phyloP scores from a whole-genome alignment of 257 asterid genomes.

The Asclepias syriaca region DNA sequence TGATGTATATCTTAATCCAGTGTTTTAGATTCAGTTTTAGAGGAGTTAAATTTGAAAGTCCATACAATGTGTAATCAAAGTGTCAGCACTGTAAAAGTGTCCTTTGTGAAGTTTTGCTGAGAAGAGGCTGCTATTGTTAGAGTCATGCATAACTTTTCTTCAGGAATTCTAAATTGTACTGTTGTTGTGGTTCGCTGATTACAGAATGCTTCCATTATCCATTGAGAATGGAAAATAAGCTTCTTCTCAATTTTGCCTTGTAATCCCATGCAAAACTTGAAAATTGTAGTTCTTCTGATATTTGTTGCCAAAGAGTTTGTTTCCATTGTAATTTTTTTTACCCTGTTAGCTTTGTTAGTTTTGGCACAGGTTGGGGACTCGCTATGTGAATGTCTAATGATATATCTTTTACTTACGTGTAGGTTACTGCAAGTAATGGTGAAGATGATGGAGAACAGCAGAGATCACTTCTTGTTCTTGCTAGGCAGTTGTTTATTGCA shows the following conservation, averaged over 20 bases:
- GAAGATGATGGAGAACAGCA: constrained; percentile 37
- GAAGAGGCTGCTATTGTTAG: neutral
- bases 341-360: neutral
- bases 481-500: constrained; percentile 50
- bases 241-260: neutral
- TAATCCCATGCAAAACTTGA: neutral
- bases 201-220: neutral
- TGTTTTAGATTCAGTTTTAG: neutral
- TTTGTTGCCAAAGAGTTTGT: neutral
- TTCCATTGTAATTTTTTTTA: neutral
- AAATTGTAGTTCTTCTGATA: neutral
- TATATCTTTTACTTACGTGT: constrained; percentile 10
- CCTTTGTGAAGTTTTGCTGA: neutral
- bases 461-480: constrained; percentile 48
- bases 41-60: neutral
- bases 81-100: neutral
- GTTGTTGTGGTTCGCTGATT: neutral
- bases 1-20: neutral
- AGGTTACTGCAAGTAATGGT: constrained; percentile 64
- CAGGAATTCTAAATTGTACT: neutral
- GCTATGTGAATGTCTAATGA: constrained; percentile 3
- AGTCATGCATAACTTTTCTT: no score
- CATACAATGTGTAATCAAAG: neutral
- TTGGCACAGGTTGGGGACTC: neutral
- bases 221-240: neutral